These are phyloP conservation scores for Apostasia ramifera DNA, from an alignment of 106 monocot genomes.

Conservation along the genomic window DNA sequence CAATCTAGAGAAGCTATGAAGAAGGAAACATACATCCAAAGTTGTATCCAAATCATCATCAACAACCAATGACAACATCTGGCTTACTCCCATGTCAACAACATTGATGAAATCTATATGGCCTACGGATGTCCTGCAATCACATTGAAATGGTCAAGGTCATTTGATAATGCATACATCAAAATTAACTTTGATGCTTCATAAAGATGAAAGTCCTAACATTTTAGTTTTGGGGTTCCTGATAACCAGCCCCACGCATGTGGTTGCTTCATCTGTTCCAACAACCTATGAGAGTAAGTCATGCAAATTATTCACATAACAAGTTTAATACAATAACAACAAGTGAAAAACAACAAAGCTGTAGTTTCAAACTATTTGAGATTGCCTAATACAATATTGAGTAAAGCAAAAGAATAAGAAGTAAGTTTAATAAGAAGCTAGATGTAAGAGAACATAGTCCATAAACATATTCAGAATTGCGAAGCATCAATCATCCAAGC, in stretches of 20 bases:
- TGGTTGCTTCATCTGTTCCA: slow-evolving; percentile 94
- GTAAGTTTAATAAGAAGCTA: not conserved
- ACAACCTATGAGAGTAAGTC: slow-evolving; percentile 33
- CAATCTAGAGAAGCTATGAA: not conserved
- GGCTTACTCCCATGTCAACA: slow-evolving; percentile 51
- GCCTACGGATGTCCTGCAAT: slow-evolving; percentile 62
- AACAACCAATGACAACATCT: slow-evolving; percentile 58
- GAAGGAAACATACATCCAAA: slow-evolving; percentile 57
- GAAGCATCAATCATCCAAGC: too few relatives aligned
- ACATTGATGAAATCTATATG: slow-evolving; percentile 72
- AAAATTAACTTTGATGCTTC: not conserved
- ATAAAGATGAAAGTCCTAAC: slow-evolving; percentile 22
- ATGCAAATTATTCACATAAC: not conserved
- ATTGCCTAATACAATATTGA: too few relatives aligned
- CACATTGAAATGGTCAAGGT: not conserved
- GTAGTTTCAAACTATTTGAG: too few relatives aligned
- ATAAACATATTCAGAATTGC: not conserved
- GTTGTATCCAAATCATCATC: slow-evolving; percentile 23
- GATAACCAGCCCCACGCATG: slow-evolving; percentile 84
- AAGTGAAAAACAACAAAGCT: not conserved
- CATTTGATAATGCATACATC: slow-evolving; percentile 6
- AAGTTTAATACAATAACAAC: not conserved
- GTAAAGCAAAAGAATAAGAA: too few relatives aligned
- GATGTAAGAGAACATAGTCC: not conserved
- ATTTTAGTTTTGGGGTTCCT: slow-evolving; percentile 70